Base-by-base conservation (phyloP, 2,329 filamentous ascomycete genomes). In the Penicillium oxalicum region DNA sequence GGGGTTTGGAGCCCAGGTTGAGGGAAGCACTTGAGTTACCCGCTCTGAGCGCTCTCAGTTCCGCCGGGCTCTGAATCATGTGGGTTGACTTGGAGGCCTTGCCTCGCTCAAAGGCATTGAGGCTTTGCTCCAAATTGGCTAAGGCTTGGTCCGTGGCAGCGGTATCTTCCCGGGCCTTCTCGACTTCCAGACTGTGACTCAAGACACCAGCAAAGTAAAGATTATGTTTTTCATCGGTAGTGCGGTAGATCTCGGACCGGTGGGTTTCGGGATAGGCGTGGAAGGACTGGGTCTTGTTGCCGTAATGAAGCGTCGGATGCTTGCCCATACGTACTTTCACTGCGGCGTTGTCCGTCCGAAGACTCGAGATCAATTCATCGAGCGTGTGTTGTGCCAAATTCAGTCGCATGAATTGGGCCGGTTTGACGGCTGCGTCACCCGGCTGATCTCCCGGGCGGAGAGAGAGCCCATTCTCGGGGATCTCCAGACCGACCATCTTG, bases 131-230 rank as follows among this genome's bases (percentile, higher is more conserved):
- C 46, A 84, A 70, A 35, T 74, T 75, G 45, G 78, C 78, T 64
- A 84, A 65, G 27, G 81, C 81, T 51, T 77, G 75, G 63, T 84
- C 81, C 35, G 76, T 76, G 52, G 76, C 77, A 27, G 77, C 76
- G 38, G 75, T 78, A 33, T 72, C 76, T 61, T 77, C 71, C 62
- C 77, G 72, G 35, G 75, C 76, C 65, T 77, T 77, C 59, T 77
- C 73, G 33, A 81, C 74, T 56, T 74, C 73, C 33, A 82, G 71
- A 52, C 70, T 77, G 61, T 84, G 79, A 63, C 76, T 80, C 56
- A 83, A 69, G 25, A 79, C 63, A 38, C 79, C 79, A 26, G 75
- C 69, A 58, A 83, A 82, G 50, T 75, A 75, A 60, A 82, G 64
- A 49, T 74, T 72, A 52, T 72, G 65, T 49, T 72, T 65, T 47